Conservation (phyloP, 805 yeast species). For the Scheffersomyces ergatensis region DNA sequence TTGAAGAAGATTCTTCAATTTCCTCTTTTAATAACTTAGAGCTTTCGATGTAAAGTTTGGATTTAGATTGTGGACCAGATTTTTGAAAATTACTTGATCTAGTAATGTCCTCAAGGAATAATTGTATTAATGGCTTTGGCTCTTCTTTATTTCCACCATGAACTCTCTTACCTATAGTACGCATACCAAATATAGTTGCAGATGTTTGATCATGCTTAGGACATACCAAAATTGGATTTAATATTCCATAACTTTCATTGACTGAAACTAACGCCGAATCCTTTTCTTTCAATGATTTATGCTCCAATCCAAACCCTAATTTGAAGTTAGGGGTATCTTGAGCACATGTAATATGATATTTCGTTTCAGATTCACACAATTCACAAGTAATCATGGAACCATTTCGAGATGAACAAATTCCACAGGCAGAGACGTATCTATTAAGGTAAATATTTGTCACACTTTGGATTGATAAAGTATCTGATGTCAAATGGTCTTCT, state of each 20-base stretch:
- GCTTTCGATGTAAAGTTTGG: slow-evolving; percentile 24
- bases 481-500: not conserved
- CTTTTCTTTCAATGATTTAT: slow-evolving; percentile 14
- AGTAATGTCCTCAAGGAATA: slow-evolving; percentile 36
- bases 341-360: slow-evolving; percentile 58
- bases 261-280: slow-evolving; percentile 21
- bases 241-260: slow-evolving; percentile 31
- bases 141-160: slow-evolving; percentile 19
- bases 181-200: slow-evolving; percentile 20
- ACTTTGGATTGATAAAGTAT: not conserved
- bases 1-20: not conserved
- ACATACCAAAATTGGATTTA: slow-evolving; percentile 46
- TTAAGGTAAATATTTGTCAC: slow-evolving; percentile 10
- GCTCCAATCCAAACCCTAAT: slow-evolving; percentile 52
- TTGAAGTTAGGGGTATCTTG: slow-evolving; percentile 42
- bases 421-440: slow-evolving; percentile 38
- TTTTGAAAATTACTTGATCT: slow-evolving; percentile 10
- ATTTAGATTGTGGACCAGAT: slow-evolving; percentile 31
- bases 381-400: slow-evolving; percentile 53
- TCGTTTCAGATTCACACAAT: slow-evolving; percentile 33
- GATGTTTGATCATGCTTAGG: slow-evolving; percentile 28
- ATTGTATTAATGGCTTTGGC: slow-evolving; percentile 34
- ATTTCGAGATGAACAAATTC: slow-evolving; percentile 41
- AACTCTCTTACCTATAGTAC: slow-evolving; percentile 27
- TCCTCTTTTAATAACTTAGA: not conserved